Evolutionary conservation across 2,329 filamentous ascomycete genomes (phyloP), one percentile per base, ranked within the genome.

Genomic region (Domatiomyces globalis): DNA sequence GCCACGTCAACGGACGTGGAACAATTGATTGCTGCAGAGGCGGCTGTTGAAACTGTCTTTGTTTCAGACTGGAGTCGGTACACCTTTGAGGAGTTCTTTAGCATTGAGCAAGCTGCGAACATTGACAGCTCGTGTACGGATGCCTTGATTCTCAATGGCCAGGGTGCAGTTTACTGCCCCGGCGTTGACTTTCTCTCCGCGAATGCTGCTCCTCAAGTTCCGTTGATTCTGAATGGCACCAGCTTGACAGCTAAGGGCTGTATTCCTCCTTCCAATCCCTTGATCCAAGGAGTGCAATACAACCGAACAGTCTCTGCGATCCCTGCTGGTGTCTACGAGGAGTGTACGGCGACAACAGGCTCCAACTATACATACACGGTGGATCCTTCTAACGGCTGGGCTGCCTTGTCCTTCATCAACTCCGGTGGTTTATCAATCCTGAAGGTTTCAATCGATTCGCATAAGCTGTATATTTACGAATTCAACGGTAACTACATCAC

Each of bases 81-180:
- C 8, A 76, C 74, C 0, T 80, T 77, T 0, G 62, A 69, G 2
- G 64, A 76, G 43, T 67, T 69, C 39, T 65, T 63, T 55, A 55
- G 54, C 17, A 62, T 62, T 6, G 54, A 64, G 27, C 57, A 60
- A 5, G 60, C 63, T 10, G 65, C 64, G 0, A 53, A 64, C 33
- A 55, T 66, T 20, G 66, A 73, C 3, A 67, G 75, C 19, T 68
- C 71, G 0, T 83, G 80, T 65, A 77, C 77, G 55, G 79, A 82
- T 59, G 73, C 78, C 0, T 66, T 84, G 12, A 64, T 83, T 9
- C 69, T 83, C 48, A 83, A 84, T 52, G 80, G 80, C 20, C 77
- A 79, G 56, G 79, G 79, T 2, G 67, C 69, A 1, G 73, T 78
- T 0, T 65, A 73, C 46, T 82, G 79, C 60, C 67, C 74, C 43